Conservation (phyloP, 768 basidiomycete species). For the Tremella yokohamensis region DNA sequence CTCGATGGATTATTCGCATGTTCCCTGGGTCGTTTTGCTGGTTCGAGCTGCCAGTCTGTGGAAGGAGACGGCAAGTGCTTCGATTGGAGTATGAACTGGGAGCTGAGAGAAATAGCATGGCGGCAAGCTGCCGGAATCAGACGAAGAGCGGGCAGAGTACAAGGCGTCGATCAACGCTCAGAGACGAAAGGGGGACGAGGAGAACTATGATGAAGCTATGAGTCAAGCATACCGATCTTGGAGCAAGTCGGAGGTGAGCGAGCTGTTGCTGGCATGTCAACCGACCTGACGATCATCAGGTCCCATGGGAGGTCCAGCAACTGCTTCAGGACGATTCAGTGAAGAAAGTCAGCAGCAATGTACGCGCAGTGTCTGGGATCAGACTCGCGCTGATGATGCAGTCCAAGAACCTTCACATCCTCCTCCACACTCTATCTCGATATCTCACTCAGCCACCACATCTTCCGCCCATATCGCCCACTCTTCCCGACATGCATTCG, state of each 20-base stretch:
- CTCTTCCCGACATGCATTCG: constrained; percentile 94
- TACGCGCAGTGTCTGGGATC: background rate
- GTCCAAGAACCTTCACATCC: constrained; percentile 71
- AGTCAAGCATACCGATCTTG: constrained; percentile 79
- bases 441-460: constrained; percentile 59
- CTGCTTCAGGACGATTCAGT: background rate
- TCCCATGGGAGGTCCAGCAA: background rate
- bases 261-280: background rate
- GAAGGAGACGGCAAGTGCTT: constrained; percentile 63
- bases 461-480: constrained; percentile 75
- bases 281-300: background rate
- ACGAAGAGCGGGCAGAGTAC: constrained; percentile 69
- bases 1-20: constrained; percentile 79
- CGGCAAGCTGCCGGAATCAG: constrained; percentile 56
- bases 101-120: constrained; percentile 58
- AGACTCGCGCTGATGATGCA: constrained; percentile 19
- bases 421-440: constrained; percentile 67
- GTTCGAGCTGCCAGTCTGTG: constrained; percentile 77
- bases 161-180: constrained; percentile 63
- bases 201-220: constrained; percentile 95
- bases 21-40: constrained; percentile 86
- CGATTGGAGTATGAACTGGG: background rate
- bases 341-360: background rate
- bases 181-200: constrained; percentile 77
- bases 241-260: constrained; percentile 59